Percentiles rank a stretch among this genome's conserved stretches.
phyloP scores from a whole-genome alignment of 345 rosid genomes.

The Litchi chinensis region DNA sequence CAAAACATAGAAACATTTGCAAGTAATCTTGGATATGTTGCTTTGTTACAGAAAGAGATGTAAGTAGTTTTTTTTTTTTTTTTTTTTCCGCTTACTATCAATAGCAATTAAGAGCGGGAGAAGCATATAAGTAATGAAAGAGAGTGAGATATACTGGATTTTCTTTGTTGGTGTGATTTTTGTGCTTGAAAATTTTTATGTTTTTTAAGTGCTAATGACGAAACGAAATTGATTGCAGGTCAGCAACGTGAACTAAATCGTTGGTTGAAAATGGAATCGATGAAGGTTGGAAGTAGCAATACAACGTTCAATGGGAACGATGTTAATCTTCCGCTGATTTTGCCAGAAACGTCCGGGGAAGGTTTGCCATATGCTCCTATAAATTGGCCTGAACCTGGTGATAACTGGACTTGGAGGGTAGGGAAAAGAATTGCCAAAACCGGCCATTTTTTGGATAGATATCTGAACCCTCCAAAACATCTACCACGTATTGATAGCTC shows the following conservation, averaged over 20 bases:
- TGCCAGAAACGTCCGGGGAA: constrained; percentile 49
- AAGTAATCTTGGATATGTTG: not conserved
- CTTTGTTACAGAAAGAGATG: not conserved
- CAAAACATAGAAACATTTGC: not conserved
- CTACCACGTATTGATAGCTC: constrained; percentile 16
- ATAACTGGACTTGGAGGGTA: constrained; percentile 66
- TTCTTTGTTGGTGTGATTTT: not conserved
- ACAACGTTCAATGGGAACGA: constrained; percentile 18
- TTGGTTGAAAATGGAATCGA: constrained; percentile 32
- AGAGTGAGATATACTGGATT: no score
- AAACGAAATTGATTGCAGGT: constrained; percentile 23
- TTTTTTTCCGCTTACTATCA: not conserved
- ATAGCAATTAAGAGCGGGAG: no score
- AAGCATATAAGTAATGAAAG: not conserved
- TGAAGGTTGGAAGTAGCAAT: constrained; percentile 34
- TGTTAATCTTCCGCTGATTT: constrained; percentile 42
- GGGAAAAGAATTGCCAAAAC: constrained; percentile 44
- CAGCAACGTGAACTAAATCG: not conserved
- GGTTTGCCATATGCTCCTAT: constrained; percentile 78
- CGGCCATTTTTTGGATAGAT: constrained; percentile 58
- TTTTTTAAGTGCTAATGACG: constrained; percentile 10
- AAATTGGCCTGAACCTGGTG: constrained; percentile 69
- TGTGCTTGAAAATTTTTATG: not conserved
- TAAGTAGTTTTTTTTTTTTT: not conserved
- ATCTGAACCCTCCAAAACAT: constrained; percentile 64